A percentile compares a stretch with the other conserved stretches of the same genome.
These are phyloP conservation scores for Grigorovia jiainica DNA, from an alignment of 805 yeast genomes.

Conservation along the genomic window DNA sequence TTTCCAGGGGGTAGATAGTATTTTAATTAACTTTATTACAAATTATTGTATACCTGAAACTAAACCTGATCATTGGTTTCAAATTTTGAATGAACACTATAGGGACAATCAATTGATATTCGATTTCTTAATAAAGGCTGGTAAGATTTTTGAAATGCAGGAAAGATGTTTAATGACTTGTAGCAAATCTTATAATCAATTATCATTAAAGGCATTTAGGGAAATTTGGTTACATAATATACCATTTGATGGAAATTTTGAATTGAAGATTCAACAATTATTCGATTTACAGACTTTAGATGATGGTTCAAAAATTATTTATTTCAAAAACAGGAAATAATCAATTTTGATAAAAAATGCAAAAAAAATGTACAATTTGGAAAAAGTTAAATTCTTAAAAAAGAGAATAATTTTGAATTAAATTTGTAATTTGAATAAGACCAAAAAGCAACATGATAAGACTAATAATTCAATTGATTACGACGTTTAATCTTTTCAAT, in stretches of 20 bases:
- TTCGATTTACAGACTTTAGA: constrained; percentile 4
- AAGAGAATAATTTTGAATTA: too few species aligned
- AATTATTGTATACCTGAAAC: constrained; percentile 2
- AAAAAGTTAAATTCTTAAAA: too few species aligned
- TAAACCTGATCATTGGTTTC: constrained; percentile 12
- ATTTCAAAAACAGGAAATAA: constrained; percentile 7
- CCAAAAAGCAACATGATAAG: too few species aligned
- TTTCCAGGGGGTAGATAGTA: neutral
- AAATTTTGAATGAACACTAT: constrained; percentile 2
- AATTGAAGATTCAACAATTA: neutral
- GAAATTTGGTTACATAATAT: constrained; percentile 10
- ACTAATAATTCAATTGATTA: neutral
- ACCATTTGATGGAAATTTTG: neutral
- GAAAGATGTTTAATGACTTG: constrained; percentile 7
- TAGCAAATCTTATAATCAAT: constrained; percentile 15
- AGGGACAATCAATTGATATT: constrained; percentile 2
- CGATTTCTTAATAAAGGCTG: constrained; percentile 8
- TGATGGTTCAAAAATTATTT: constrained; percentile 6
- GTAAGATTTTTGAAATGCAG: constrained; percentile 12
- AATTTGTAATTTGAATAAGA: too few species aligned
- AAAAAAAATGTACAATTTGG: too few species aligned
- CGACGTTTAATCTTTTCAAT: neutral
- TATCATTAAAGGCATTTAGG: constrained; percentile 9
- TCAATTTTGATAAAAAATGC: too few species aligned
- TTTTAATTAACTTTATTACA: neutral